Base-by-base conservation (phyloP, 1,139 yeast genomes). In the Taphrina deformans region DNA sequence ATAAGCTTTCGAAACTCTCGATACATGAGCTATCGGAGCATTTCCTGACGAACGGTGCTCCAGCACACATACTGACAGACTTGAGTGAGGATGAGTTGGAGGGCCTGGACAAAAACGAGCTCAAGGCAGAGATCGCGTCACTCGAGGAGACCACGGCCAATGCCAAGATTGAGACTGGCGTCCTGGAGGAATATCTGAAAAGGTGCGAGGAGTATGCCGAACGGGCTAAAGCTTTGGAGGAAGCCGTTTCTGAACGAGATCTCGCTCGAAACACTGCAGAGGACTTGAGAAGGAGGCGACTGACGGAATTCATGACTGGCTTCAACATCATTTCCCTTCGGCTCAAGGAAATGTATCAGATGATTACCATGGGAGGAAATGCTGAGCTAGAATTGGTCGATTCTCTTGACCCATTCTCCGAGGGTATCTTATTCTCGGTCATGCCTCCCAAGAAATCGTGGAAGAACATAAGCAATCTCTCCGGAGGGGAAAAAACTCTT, bases 391-490 rank as follows among this genome's bases (percentile, higher is more conserved):
- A 95, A 74, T 82, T 93, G 63, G 98, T 92, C 23, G 99, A 95
- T 74, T 87, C 96, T 70, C 82, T 93, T 72, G 99, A 95, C 75
- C 99, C 99, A n/a, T 95, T 95, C 73, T 86, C 97, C 0, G 99
- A 95, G 76, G 99, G 99, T 38, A 92, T 95, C 55, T 79, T 91
- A 55, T 95, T 95, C 76, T 89, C 97, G 76, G 99, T 95, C 6
- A 95, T 95, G 99, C 99, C 99, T 1, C 99, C 99, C 0, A 93
- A 91, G 78, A 95, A 95, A 75, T 87, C 96, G 48, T 95, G 99
- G 99, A 88, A 89, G 74, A 93, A 93, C 72, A 95, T 95, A 65
- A 85, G 96, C 29, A 93, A 95, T 73, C 79, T 95, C 67, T 91
- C 98, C 1, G 99, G 99, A 68, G 99, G 99, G 70, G 99, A 95